Percentiles rank a stretch among this genome's conserved stretches.
These are phyloP conservation scores for Thuja plicata DNA, from an alignment of 83 land plant genomes.

Conservation along the genomic window DNA sequence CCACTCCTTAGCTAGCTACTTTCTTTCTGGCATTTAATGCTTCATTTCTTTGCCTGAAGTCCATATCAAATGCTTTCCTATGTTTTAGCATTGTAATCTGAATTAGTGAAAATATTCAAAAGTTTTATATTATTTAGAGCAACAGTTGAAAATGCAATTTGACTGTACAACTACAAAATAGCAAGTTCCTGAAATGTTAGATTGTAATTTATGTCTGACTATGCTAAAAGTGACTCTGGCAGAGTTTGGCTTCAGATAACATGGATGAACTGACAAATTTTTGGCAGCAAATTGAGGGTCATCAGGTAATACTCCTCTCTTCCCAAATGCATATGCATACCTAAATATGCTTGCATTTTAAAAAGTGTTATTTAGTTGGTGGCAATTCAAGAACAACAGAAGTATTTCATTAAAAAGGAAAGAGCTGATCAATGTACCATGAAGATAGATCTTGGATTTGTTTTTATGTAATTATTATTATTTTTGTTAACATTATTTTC, in stretches of 20 bases:
- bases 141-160: neutral
- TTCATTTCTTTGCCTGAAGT: neutral
- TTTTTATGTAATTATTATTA: neutral
- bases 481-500: neutral
- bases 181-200: neutral
- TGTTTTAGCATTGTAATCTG: neutral
- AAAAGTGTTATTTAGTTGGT: neutral
- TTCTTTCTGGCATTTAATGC: neutral
- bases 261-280: neutral
- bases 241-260: constrained; percentile 10
- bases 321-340: neutral
- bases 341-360: neutral
- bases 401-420: neutral
- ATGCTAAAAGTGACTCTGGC: neutral
- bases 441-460: neutral
- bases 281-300: constrained; percentile 10
- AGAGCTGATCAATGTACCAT: no score
- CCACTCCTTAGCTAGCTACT: neutral
- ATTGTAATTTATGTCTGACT: neutral
- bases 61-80: neutral
- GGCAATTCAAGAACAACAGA: neutral
- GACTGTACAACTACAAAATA: neutral
- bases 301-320: constrained; percentile 2
- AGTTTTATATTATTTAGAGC: neutral
- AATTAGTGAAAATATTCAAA: neutral